Percentiles rank a stretch among this genome's conserved stretches.
Evolutionary conservation across 495 filamentous ascomycete genomes (phyloP).

Genomic region (Penicillium malachiteum): DNA sequence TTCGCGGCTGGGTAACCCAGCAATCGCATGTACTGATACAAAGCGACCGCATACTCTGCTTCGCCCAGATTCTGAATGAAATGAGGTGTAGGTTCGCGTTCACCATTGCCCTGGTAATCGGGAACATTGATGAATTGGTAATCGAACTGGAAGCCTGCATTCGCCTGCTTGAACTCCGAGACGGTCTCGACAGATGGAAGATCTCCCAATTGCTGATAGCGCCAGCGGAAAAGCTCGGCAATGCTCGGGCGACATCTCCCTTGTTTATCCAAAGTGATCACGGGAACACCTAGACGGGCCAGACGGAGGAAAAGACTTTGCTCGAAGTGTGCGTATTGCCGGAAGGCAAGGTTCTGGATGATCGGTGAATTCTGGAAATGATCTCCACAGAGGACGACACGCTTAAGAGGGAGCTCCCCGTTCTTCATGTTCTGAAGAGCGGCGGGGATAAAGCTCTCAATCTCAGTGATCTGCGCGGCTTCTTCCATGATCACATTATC

Average conservation of each 20-base stretch:
- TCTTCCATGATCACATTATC: constrained; percentile 99
- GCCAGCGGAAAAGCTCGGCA: constrained; percentile 89
- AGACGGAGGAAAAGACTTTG: constrained; percentile 92
- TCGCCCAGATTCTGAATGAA: constrained; percentile 98
- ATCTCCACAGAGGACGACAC: constrained; percentile 91
- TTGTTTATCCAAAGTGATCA: constrained; percentile 88
- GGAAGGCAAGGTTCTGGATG: constrained; percentile 93
- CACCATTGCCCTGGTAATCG: constrained; percentile 89
- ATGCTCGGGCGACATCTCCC: constrained; percentile 85
- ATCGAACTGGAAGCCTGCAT: constrained; percentile 88
- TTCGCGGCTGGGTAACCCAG: constrained; percentile 91
- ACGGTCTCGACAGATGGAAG: constrained; percentile 68
- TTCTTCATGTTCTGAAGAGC: constrained; percentile 77
- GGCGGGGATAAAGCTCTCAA: constrained; percentile 93
- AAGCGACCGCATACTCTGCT: constrained; percentile 92
- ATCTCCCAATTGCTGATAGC: constrained; percentile 78
- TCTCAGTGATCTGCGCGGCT: constrained; percentile 95
- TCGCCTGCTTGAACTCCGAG: constrained; percentile 75
- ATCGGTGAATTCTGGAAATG: constrained; percentile 96
- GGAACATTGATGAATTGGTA: constrained; percentile 97
- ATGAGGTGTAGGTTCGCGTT: constrained; percentile 89
- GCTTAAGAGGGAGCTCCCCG: constrained; percentile 73
- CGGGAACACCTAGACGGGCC: constrained; percentile 84
- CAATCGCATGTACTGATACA: constrained; percentile 97
- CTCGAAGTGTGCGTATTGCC: constrained; percentile 92